phyloP scores from a whole-genome alignment of 257 asterid species.

The Primulina tabacum region DNA sequence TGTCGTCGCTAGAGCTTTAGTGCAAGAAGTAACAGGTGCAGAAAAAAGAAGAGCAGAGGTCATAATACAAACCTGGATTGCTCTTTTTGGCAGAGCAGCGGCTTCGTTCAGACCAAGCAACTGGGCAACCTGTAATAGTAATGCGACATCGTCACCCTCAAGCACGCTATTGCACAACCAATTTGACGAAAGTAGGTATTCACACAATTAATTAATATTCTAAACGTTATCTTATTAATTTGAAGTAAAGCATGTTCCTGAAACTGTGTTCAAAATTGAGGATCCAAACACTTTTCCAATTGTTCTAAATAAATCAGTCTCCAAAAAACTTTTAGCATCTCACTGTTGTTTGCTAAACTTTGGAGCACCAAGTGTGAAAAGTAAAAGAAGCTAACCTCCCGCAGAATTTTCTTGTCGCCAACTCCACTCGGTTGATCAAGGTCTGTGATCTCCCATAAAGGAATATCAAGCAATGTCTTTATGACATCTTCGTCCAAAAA shows the following conservation, averaged over 20 bases:
- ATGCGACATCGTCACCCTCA: too few relatives aligned
- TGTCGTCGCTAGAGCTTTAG: neutral
- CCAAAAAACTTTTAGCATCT: neutral
- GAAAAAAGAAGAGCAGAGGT: neutral
- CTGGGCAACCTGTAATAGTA: slow-evolving; percentile 60
- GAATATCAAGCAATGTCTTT: slow-evolving; percentile 69
- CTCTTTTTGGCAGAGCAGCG: slow-evolving; percentile 82
- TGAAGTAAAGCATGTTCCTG: too few relatives aligned
- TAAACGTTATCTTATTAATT: too few relatives aligned
- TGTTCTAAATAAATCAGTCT: neutral
- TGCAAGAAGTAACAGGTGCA: too few relatives aligned
- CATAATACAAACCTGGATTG: slow-evolving; percentile 73
- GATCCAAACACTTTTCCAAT: too few relatives aligned
- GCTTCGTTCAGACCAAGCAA: slow-evolving; percentile 77
- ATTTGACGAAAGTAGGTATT: too few relatives aligned
- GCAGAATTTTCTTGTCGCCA: slow-evolving; percentile 39
- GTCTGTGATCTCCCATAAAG: slow-evolving; percentile 90
- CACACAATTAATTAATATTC: too few relatives aligned
- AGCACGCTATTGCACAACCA: too few relatives aligned
- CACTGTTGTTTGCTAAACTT: neutral
- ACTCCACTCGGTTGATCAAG: slow-evolving; percentile 84
- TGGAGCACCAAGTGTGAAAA: neutral
- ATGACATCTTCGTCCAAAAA: slow-evolving; percentile 94
- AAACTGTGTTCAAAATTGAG: too few relatives aligned
- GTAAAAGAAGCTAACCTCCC: slow-evolving; percentile 53